Evolutionary conservation across 805 yeast genomes (phyloP).

Genomic region (Cyberlindnera subsufficiens): DNA sequence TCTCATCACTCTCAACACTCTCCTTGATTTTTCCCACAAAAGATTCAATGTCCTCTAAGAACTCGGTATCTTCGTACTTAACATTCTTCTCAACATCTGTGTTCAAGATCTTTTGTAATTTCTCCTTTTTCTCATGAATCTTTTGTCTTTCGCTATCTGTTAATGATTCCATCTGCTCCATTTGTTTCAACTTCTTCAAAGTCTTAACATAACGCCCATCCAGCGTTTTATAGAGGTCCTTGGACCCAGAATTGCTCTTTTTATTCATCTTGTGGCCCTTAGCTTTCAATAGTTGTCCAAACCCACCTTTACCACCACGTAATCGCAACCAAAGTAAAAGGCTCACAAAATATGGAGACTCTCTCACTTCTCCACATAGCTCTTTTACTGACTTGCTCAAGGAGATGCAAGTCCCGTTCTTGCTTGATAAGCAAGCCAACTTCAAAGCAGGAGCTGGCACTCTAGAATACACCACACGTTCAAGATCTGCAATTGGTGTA

Average conservation of each 20-base stretch:
- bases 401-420: too few species aligned
- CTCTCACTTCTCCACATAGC: not conserved
- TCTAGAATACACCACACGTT: too few species aligned
- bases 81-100: slow-evolving; percentile 23
- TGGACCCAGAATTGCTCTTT: slow-evolving; percentile 18
- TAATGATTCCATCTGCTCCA: slow-evolving; percentile 24
- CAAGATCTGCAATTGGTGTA: too few species aligned
- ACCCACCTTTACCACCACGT: slow-evolving; percentile 51
- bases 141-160: slow-evolving; percentile 14
- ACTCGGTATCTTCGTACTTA: slow-evolving; percentile 31
- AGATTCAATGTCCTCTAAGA: slow-evolving; percentile 34
- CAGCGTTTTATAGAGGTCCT: slow-evolving; percentile 32
- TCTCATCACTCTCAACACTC: slow-evolving; percentile 5
- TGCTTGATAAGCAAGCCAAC: too few species aligned
- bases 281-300: slow-evolving; percentile 36
- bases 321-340: slow-evolving; percentile 30
- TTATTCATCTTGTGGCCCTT: slow-evolving; percentile 34
- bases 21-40: slow-evolving; percentile 29
- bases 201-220: slow-evolving; percentile 35
- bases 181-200: slow-evolving; percentile 30
- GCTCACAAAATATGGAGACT: slow-evolving; percentile 9
- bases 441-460: too few species aligned
- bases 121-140: slow-evolving; percentile 30
- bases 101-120: slow-evolving; percentile 29
- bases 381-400: slow-evolving; percentile 5